Conservation (phyloP, 306 rosid genomes). For the Boehmeria nivea region DNA sequence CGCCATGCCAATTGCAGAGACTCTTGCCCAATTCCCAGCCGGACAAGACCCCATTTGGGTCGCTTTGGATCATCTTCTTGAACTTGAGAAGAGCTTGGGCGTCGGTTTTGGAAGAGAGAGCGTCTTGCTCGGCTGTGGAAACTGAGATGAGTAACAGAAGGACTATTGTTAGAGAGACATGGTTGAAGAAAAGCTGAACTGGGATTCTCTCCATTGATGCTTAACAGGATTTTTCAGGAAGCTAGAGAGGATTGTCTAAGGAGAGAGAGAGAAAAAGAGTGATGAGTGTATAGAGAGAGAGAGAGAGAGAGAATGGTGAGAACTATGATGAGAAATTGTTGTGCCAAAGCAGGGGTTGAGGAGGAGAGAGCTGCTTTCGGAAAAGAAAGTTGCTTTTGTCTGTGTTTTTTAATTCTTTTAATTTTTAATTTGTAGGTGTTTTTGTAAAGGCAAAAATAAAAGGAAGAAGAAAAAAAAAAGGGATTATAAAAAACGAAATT, state of each 20-base stretch:
- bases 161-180: conserved; percentile 21
- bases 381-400: conserved; percentile 45
- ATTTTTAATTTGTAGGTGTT: neutral
- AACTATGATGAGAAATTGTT: conserved; percentile 63
- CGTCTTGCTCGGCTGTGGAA: conserved; percentile 32
- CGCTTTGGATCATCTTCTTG: conserved; percentile 60
- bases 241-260: conserved; percentile 17
- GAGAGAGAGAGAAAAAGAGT: conserved; percentile 24
- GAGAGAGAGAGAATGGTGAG: conserved; percentile 40
- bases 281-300: too few relatives aligned
- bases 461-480: conserved; percentile 33
- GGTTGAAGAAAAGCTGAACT: conserved; percentile 32
- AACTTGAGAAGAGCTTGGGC: conserved; percentile 63
- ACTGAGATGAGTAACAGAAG: conserved; percentile 18
- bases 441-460: conserved; percentile 14
- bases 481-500: conserved; percentile 36
- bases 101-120: conserved; percentile 57
- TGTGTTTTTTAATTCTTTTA: neutral
- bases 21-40: conserved; percentile 51
- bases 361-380: conserved; percentile 36
- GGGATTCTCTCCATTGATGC: conserved; percentile 58
- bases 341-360: too few relatives aligned
- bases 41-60: conserved; percentile 56
- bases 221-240: conserved; percentile 26
- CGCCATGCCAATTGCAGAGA: conserved; percentile 81